Evolutionary conservation across 371 early-diverging fungal genomes (phyloP), one percentile per base, ranked within the genome.

Genomic region (Mucor racemosus): DNA sequence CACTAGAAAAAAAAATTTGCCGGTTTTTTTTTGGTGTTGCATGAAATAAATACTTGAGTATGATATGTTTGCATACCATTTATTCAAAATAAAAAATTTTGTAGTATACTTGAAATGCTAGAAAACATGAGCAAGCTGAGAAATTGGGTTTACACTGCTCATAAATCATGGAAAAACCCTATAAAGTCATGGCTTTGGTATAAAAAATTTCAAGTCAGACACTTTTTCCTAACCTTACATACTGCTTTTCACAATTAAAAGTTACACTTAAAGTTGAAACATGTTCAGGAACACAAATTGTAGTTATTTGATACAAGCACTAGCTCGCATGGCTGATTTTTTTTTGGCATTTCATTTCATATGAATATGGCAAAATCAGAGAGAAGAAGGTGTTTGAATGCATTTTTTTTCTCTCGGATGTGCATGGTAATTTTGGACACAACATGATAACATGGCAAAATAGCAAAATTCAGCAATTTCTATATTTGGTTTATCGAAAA

Each of bases 311-410:
- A 19, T 19, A 10, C 21, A 5, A 48, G 19, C 9, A 17, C 48
- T 21, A 48, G 48, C 48, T 48, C 48, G 19, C 48, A 48, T 48
- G 48, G 48, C 48, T 46, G 7, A 10, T 21, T 48, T 21, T 48
- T 48, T 21, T 48, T 48, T 48, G 48, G n/a, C 48, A 48, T 48
- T 48, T 48, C 21, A 48, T 48, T 48, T 48, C 6, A 48, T 48
- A 48, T 17, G 48, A 21, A 48, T n/a, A 9, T 21, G 6, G 9
- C 9, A 21, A 17, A 8, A 7, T 48, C 48, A 48, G 19, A 19
- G 19, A 19, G 48, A 19, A 15, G 9, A 8, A 48, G 48, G 48
- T 10, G 48, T 9, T 48, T 48, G 6, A 14, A 48, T 48, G 21
- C n/a, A 48, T 5, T 15, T 15, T 6, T 15, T 15, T 44, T 17